Evolutionary conservation across 768 basidiomycete species (phyloP), one percentile per base, ranked within the genome.

Genomic region (Mycena leptocephala): DNA sequence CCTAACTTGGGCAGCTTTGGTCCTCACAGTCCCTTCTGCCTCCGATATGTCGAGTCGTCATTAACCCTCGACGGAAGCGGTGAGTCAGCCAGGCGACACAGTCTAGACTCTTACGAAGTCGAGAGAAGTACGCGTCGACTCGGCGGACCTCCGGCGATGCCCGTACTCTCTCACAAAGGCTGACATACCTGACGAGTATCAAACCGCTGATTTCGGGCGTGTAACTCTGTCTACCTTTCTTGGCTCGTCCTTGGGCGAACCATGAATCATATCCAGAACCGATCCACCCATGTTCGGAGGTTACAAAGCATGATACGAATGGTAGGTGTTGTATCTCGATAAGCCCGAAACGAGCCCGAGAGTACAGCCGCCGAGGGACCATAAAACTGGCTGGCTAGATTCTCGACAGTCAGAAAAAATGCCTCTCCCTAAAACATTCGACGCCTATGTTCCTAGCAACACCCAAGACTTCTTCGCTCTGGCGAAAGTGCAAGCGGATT

Each of bases 371-470:
- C 2, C 26, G 26, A 16, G 5, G 26, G 28, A 56, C 28, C 32
- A 56, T 56, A 56, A 56, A 30, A 30, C 55, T 56, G 55, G 55
- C 7, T 7, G n/a, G 28, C 2, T 14, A 16, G 11, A 14, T 56
- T 30, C 28, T 56, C 1, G 5, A 56, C 26, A 30, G 18, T 18
- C 55, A 56, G 26, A 56, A 28, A 73, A 37, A 30, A 75, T 72
- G 74, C 7, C 30, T 67, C n/a, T 79, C 72, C 66, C 62, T 18
- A 61, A 53, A 33, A 76, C 78, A 53, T 79, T 66, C 48, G 64
- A 66, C 64, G 64, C 64, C n/a, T 66, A 70, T 58, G 75, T 79
- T 16, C 78, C 78, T 11, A 76, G 66, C 28, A 71, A 61, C 69
- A 2, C 76, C 62, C 51, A 59, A 24, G 71, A 72, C 7, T 62